A percentile compares a stretch with the other conserved stretches of the same genome.
Evolutionary conservation across 108 stramenopile genomes (phyloP).

Genomic region (Mediolabrus comicus): DNA sequence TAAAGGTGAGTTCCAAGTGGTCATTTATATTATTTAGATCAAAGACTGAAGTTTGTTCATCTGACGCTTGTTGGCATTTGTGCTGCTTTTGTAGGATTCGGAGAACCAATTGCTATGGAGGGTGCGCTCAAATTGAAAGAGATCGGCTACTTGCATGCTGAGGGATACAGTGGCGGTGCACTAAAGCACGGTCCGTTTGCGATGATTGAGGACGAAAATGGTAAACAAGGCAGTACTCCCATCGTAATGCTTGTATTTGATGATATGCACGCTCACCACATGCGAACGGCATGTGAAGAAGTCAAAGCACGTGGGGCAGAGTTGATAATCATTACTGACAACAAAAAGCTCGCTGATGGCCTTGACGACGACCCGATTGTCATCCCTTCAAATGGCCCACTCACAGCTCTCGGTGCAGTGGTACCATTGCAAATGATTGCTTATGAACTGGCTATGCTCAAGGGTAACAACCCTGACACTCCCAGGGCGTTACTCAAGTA

Average conservation of each 20-base stretch:
- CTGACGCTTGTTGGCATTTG: not conserved
- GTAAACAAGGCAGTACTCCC: slow-evolving; percentile 75
- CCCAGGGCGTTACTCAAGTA: slow-evolving; percentile 86
- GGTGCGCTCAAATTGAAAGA: slow-evolving; percentile 92
- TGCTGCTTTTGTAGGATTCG: slow-evolving; percentile 34
- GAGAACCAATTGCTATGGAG: slow-evolving; percentile 79
- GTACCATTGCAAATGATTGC: slow-evolving; percentile 84
- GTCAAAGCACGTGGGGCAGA: slow-evolving; percentile 82
- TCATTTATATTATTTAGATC: not conserved
- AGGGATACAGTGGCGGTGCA: slow-evolving; percentile 90
- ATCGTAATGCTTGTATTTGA: slow-evolving; percentile 84
- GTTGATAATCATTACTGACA: slow-evolving; percentile 71
- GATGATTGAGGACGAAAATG: slow-evolving; percentile 68
- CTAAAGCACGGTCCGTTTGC: slow-evolving; percentile 90
- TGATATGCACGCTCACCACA: slow-evolving; percentile 75
- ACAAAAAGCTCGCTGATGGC: slow-evolving; percentile 67
- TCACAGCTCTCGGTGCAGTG: slow-evolving; percentile 74
- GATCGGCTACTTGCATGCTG: slow-evolving; percentile 85
- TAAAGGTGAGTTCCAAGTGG: slow-evolving; percentile 47
- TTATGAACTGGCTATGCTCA: slow-evolving; percentile 82
- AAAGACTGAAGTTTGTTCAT: too few relatives aligned
- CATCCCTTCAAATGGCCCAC: slow-evolving; percentile 73
- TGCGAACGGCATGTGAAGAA: slow-evolving; percentile 73
- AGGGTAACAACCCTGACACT: slow-evolving; percentile 82
- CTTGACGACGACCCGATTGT: slow-evolving; percentile 72